Conservation (phyloP, 371 early-diverging fungal genomes). For the Astathelohania contejeani region DNA sequence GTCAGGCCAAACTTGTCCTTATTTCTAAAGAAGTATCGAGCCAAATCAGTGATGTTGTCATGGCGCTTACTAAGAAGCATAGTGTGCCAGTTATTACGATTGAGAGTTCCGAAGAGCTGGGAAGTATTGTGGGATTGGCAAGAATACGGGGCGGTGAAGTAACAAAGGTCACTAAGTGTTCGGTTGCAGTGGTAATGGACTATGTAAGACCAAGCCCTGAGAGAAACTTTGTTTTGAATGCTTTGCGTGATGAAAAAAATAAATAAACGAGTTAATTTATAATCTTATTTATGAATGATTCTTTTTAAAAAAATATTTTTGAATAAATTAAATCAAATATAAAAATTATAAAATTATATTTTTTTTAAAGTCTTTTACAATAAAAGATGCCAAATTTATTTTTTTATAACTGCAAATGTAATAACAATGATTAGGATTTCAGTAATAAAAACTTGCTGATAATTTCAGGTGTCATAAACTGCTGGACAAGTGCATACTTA, state of each 20-base stretch:
- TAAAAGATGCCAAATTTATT: too few species aligned
- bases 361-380: too few species aligned
- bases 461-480: too few species aligned
- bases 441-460: too few species aligned
- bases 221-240: slow-evolving; percentile 11
- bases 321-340: too few species aligned
- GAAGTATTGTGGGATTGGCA: slow-evolving; percentile 20
- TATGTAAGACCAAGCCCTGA: slow-evolving; percentile 14
- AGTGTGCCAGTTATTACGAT: slow-evolving; percentile 32
- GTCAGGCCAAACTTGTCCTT: slow-evolving; percentile 29
- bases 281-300: neutral
- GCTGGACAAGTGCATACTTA: too few species aligned
- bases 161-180: slow-evolving; percentile 19
- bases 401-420: too few species aligned
- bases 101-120: slow-evolving; percentile 35
- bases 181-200: slow-evolving; percentile 20
- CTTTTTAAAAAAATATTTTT: too few species aligned
- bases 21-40: slow-evolving; percentile 31
- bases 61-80: slow-evolving; percentile 9
- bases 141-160: slow-evolving; percentile 18
- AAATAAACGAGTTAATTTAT: neutral
- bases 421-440: too few species aligned
- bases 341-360: too few species aligned
- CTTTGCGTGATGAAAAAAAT: slow-evolving; percentile 4
- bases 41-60: slow-evolving; percentile 15